Percentiles rank a stretch among this genome's conserved stretches.
Conservation (phyloP, 805 yeast species). For the Kluyveromyces lactis region DNA sequence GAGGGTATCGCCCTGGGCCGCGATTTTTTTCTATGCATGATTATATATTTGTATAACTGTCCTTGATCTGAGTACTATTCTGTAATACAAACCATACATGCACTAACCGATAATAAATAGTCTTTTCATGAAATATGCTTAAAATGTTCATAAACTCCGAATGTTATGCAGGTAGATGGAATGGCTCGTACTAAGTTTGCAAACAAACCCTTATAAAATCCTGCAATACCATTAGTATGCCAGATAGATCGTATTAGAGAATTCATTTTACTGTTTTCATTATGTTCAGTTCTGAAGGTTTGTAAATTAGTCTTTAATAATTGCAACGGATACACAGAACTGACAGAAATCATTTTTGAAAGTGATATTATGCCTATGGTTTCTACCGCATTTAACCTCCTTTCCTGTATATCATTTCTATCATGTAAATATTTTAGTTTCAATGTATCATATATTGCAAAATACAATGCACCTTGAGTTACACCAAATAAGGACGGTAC, state of each 20-base stretch:
- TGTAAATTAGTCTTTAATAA: conserved; percentile 74
- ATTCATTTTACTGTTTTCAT: conserved; percentile 14
- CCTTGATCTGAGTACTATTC: too few relatives aligned
- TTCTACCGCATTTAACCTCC: conserved; percentile 40
- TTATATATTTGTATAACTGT: too few relatives aligned
- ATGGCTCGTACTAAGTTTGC: conserved; percentile 76
- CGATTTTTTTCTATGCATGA: too few relatives aligned
- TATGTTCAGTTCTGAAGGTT: conserved; percentile 27
- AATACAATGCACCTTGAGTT: conserved; percentile 82
- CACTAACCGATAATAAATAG: neutral
- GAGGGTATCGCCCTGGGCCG: too few relatives aligned
- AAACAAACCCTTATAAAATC: conserved; percentile 76
- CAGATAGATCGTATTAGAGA: conserved; percentile 35
- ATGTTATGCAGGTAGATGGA: conserved; percentile 90
- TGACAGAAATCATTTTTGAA: conserved; percentile 62
- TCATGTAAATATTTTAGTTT: conserved; percentile 36
- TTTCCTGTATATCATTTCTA: conserved; percentile 7
- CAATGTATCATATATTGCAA: conserved; percentile 74
- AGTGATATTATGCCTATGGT: conserved; percentile 58
- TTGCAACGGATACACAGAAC: conserved; percentile 75
- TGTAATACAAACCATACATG: too few relatives aligned
- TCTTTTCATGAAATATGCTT: conserved; percentile 16
- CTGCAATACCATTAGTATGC: conserved; percentile 46
- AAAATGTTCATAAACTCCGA: conserved; percentile 70
- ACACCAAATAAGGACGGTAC: conserved; percentile 73